These are phyloP conservation scores for Colletotrichum truncatum DNA, from an alignment of 2,329 filamentous ascomycete species.

Conservation along the genomic window DNA sequence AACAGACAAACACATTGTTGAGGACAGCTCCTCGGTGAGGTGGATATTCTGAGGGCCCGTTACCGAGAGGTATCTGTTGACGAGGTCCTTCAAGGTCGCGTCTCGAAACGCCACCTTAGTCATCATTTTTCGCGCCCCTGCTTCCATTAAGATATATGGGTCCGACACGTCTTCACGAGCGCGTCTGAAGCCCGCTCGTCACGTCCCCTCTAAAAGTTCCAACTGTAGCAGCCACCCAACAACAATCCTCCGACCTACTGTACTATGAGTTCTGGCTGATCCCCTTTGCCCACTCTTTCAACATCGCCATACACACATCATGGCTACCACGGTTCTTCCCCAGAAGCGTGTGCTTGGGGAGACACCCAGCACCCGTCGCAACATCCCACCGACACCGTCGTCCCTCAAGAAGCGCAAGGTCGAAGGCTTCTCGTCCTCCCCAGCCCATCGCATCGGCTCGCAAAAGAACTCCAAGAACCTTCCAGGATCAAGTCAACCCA, in stretches of 20 bases:
- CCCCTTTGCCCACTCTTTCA: neutral
- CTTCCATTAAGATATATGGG: constrained; percentile 38
- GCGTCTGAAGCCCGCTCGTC: too few relatives aligned
- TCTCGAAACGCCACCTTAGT: neutral
- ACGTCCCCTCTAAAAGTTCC: constrained; percentile 9
- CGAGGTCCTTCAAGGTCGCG: neutral
- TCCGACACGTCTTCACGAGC: constrained; percentile 48
- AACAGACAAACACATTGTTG: too few relatives aligned
- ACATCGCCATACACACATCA: constrained; percentile 37
- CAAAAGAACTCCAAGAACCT: constrained; percentile 70
- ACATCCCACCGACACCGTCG: constrained; percentile 64
- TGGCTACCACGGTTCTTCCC: constrained; percentile 64
- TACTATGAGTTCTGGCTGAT: constrained; percentile 18
- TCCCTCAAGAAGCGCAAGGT: constrained; percentile 86
- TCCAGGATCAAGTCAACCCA: constrained; percentile 78
- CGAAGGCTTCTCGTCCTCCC: constrained; percentile 67
- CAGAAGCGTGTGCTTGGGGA: constrained; percentile 80
- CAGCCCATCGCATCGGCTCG: constrained; percentile 67
- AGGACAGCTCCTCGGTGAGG: too few relatives aligned
- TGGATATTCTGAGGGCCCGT: neutral
- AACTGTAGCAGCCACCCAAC: constrained; percentile 21
- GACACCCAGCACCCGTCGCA: constrained; percentile 70
- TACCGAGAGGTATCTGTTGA: neutral
- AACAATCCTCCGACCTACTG: neutral
- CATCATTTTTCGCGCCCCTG: neutral